Evolutionary conservation across 805 yeast genomes (phyloP).

Genomic region (Cyberlindnera americana): DNA sequence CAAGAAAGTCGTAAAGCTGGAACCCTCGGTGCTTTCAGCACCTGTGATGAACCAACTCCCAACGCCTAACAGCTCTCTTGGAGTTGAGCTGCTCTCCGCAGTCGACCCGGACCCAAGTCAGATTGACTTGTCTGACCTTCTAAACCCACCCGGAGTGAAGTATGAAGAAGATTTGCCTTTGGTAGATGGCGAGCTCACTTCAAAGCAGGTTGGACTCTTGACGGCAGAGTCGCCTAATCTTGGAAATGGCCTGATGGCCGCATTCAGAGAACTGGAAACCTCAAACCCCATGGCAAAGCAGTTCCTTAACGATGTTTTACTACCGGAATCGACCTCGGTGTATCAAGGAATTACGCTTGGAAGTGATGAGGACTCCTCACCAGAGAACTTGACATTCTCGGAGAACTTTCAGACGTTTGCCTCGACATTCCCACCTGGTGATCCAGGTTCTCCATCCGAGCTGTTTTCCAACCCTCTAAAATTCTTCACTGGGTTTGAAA

Average conservation of each 20-base stretch:
- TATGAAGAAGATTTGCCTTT: no score
- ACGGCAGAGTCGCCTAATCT: not conserved
- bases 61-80: slow-evolving; percentile 1
- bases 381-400: slow-evolving; percentile 9
- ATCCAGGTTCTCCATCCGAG: not conserved
- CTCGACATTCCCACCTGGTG: not conserved
- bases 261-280: slow-evolving; percentile 18
- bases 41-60: slow-evolving; percentile 3
- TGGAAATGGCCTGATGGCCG: slow-evolving; percentile 6
- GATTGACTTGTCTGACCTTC: not conserved
- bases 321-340: slow-evolving; percentile 11
- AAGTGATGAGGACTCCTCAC: slow-evolving; percentile 8
- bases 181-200: no score
- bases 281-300: slow-evolving; percentile 17
- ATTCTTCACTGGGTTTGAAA: slow-evolving; percentile 17
- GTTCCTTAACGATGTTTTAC: slow-evolving; percentile 15
- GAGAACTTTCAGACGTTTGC: slow-evolving; percentile 12
- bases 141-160: no score
- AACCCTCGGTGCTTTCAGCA: not conserved
- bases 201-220: no score
- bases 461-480: slow-evolving; percentile 6
- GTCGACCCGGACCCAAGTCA: not conserved
- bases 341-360: not conserved
- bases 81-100: not conserved
- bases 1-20: not conserved